Evolutionary conservation across 257 asterid species (phyloP).

Genomic region (Cordia subcordata): DNA sequence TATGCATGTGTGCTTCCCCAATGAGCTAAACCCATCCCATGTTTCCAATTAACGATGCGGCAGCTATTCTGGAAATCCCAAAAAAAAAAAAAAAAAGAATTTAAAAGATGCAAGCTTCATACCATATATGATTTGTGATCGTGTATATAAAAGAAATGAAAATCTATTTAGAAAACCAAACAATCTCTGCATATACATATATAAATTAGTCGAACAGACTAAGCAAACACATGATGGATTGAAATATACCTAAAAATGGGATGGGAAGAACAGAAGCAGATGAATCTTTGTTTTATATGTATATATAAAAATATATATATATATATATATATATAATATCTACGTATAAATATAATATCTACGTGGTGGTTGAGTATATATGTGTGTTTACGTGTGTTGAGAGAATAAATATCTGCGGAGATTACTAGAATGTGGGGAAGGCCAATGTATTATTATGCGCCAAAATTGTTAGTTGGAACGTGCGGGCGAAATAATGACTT

Average conservation of each 20-base stretch:
- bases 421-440: no score
- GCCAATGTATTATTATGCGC: no score
- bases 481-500: no score
- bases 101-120: not conserved
- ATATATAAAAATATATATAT: not conserved
- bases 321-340: not conserved
- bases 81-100: no score
- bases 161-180: no score
- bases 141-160: no score
- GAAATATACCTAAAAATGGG: slow-evolving; percentile 26
- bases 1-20: no score
- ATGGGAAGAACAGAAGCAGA: slow-evolving; percentile 10
- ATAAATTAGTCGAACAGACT: not conserved
- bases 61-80: no score
- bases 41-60: not conserved
- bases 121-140: not conserved
- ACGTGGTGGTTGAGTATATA: not conserved
- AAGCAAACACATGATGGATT: not conserved
- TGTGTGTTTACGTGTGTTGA: not conserved
- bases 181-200: not conserved
- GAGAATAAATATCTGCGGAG: no score
- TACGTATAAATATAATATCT: no score
- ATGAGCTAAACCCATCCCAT: not conserved
- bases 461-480: no score
- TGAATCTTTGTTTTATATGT: not conserved